Evolutionary conservation across 495 filamentous ascomycete species (phyloP), one percentile per base, ranked within the genome.

Genomic region (Lineolata rhizophorae): DNA sequence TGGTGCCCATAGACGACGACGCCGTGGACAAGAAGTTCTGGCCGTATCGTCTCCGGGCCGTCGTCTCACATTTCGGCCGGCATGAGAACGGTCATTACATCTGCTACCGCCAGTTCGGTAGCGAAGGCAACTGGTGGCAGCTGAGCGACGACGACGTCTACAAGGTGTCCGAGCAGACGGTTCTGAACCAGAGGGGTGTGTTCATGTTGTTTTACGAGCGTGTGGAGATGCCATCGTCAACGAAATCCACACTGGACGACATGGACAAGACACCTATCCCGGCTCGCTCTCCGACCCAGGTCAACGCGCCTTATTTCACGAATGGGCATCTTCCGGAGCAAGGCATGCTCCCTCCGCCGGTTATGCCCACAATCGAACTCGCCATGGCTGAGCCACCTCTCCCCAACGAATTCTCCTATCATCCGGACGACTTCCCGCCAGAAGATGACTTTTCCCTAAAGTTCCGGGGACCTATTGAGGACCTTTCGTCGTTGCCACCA

Each of bases 21-120:
- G 52, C 55, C 16, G 27, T 10, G 31, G n/a, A 2, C 56, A 54
- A 1, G 34, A 48, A 50, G 27, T 60, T 26, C 32, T 41, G 10
- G 37, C 48, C 30, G 25, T 97, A 91, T 46, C 66, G 78, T 43
- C 56, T 97, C 18, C 71, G 77, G 14, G 80, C 83, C 4, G 78
- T 90, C 2, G 62, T 95, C 15, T 81, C 80, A 2, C 87, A 99
- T 50, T 74, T 75, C 37, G 90, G 87, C 3, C 61, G 72, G 13
- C 90, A 95, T 46, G 81, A 93, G 36, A 92, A 87, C 39, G 90
- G 90, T 0, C 90, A 99, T 54, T 95, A 99, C 43, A 69, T 92
- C 32, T 85, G 79, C 46, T 95, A 87, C 45, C 58, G 80, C 27
- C 72, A 72, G 44, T 70, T 77, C 46, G 40, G 37, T 27, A 33